Percentiles rank a stretch among this genome's conserved stretches.
These are phyloP conservation scores for Pilasporangium apinafurcum DNA, from an alignment of 352 stramenopile species.

Conservation along the genomic window DNA sequence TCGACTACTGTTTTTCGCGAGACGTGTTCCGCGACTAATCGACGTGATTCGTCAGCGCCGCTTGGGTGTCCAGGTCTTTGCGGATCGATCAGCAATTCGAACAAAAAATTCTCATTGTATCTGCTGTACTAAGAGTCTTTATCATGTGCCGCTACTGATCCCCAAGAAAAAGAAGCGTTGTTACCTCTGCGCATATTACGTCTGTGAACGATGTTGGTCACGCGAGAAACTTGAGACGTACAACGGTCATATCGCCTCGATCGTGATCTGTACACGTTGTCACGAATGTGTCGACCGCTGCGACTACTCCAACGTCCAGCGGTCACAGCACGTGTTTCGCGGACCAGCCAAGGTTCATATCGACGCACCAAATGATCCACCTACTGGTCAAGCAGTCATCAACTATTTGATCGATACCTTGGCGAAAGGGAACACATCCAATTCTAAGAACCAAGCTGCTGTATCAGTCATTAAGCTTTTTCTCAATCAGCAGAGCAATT, in stretches of 20 bases:
- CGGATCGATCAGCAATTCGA: neutral
- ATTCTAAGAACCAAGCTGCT: slow-evolving; percentile 23
- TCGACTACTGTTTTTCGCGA: neutral
- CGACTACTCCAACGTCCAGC: too few relatives aligned
- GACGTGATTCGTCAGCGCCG: neutral
- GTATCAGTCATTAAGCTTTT: slow-evolving; percentile 58
- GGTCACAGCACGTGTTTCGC: too few relatives aligned
- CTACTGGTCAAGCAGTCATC: slow-evolving; percentile 5
- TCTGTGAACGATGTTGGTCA: slow-evolving; percentile 32
- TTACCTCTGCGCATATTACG: slow-evolving; percentile 27
- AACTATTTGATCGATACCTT: slow-evolving; percentile 14
- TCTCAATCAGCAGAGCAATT: slow-evolving; percentile 13
- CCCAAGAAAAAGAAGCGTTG: slow-evolving; percentile 34
- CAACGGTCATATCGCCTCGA: too few relatives aligned
- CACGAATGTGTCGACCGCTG: too few relatives aligned
- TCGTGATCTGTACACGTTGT: too few relatives aligned
- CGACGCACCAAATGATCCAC: too few relatives aligned
- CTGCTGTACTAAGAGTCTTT: slow-evolving; percentile 10
- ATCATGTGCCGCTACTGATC: slow-evolving; percentile 15
- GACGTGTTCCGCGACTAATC: neutral
- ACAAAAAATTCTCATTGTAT: neutral
- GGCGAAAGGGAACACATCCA: slow-evolving; percentile 16
- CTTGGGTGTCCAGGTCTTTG: neutral
- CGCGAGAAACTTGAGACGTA: slow-evolving; percentile 25
- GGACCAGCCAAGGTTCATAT: slow-evolving; percentile 15